Evolutionary conservation across 495 filamentous ascomycete genomes (phyloP).

Genomic region (Penicillium odoratum): DNA sequence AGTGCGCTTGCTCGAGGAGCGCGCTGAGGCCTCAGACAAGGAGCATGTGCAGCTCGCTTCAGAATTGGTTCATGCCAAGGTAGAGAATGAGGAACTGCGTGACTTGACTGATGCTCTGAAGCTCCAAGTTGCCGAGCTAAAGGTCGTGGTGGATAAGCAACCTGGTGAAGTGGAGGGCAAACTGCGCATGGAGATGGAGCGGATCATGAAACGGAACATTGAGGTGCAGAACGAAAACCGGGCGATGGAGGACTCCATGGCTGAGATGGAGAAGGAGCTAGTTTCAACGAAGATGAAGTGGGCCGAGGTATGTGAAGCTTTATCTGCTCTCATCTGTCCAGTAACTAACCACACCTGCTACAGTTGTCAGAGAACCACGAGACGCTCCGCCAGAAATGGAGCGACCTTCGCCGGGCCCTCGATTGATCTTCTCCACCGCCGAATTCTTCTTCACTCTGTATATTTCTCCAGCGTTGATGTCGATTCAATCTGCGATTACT

Average conservation of each 20-base stretch:
- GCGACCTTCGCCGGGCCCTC: slow-evolving; percentile 71
- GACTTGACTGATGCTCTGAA: slow-evolving; percentile 86
- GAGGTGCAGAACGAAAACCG: slow-evolving; percentile 96
- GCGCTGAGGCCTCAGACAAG: slow-evolving; percentile 82
- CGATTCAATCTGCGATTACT: slow-evolving; percentile 26
- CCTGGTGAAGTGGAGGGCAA: slow-evolving; percentile 82
- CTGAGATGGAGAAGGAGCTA: slow-evolving; percentile 90
- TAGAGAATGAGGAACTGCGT: slow-evolving; percentile 84
- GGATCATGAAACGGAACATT: slow-evolving; percentile 86
- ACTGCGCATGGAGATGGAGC: slow-evolving; percentile 83
- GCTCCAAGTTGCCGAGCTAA: slow-evolving; percentile 78
- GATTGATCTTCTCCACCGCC: slow-evolving; percentile 30
- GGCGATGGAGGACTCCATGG: slow-evolving; percentile 82
- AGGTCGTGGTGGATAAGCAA: slow-evolving; percentile 82
- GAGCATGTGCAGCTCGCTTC: slow-evolving; percentile 93
- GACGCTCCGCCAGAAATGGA: slow-evolving; percentile 74
- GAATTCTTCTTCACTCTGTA: slow-evolving; percentile 20
- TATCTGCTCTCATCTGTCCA: not conserved
- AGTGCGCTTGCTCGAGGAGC: slow-evolving; percentile 81
- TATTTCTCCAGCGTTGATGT: slow-evolving; percentile 22
- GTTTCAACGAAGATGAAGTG: slow-evolving; percentile 93
- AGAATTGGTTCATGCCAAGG: slow-evolving; percentile 85
- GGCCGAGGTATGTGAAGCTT: slow-evolving; percentile 70
- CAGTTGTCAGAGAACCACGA: slow-evolving; percentile 67
- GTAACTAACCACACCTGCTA: slow-evolving; percentile 17